Evolutionary conservation across 805 yeast species (phyloP).

Genomic region (Pichia ethanolica): DNA sequence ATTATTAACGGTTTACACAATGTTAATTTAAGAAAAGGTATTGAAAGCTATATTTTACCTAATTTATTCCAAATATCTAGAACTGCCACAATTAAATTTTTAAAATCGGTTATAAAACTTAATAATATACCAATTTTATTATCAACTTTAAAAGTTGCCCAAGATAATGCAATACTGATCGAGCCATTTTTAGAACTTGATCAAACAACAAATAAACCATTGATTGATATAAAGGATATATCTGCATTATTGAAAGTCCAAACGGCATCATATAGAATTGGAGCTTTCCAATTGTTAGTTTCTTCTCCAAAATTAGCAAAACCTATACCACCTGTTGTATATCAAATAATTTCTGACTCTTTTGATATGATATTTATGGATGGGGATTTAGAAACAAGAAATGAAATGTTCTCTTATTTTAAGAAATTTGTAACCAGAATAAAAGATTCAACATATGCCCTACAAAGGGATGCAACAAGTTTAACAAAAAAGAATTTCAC

Average conservation of each 20-base stretch:
- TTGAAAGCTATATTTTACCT: conserved; percentile 57
- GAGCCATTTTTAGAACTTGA: conserved; percentile 41
- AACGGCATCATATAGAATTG: conserved; percentile 34
- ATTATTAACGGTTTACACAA: conserved; percentile 31
- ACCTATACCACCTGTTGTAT: conserved; percentile 41
- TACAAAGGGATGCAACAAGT: conserved; percentile 44
- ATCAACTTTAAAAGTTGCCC: conserved; percentile 57
- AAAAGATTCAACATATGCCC: conserved; percentile 59
- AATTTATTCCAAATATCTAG: conserved; percentile 49
- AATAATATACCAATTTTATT: conserved; percentile 36
- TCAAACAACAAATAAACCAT: conserved; percentile 18
- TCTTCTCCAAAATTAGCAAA: conserved; percentile 55
- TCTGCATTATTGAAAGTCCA: conserved; percentile 39
- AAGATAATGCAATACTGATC: conserved; percentile 43
- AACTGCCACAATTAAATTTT: conserved; percentile 27
- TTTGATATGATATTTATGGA: conserved; percentile 54
- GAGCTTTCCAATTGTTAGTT: conserved; percentile 54
- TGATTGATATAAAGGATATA: conserved; percentile 24
- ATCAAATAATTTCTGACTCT: conserved; percentile 35
- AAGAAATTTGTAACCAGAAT: conserved; percentile 57
- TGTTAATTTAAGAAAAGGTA: conserved; percentile 33
- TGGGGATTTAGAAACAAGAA: conserved; percentile 59
- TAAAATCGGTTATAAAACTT: conserved; percentile 14
- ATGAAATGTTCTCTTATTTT: conserved; percentile 53
- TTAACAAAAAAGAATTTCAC: conserved; percentile 26